These are phyloP conservation scores for Epichloe gansuensis DNA, from an alignment of 2,329 filamentous ascomycete species.

Conservation along the genomic window DNA sequence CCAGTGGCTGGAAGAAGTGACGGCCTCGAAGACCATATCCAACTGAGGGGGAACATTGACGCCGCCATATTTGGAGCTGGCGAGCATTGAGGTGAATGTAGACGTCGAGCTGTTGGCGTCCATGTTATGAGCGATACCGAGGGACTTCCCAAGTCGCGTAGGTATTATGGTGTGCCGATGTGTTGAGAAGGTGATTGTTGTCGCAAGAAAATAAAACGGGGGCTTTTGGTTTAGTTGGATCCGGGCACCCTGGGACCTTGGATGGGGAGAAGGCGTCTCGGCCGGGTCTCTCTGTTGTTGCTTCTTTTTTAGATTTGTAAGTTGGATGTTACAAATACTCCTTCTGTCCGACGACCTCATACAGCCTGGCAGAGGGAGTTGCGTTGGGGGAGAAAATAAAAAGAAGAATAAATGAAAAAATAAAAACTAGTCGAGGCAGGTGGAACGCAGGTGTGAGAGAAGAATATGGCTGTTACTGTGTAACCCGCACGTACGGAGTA, in stretches of 20 bases:
- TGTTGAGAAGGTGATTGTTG: background rate
- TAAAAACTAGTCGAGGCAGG: too few relatives aligned
- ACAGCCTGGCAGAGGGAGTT: too few relatives aligned
- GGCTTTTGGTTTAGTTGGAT: background rate
- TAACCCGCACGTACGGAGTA: too few relatives aligned
- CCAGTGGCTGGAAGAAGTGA: slow-evolving; percentile 44
- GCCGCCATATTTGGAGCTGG: slow-evolving; percentile 41
- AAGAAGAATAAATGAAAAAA: too few relatives aligned
- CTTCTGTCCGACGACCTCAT: too few relatives aligned
- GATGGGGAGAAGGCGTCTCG: background rate
- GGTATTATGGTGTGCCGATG: background rate
- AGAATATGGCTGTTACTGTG: too few relatives aligned
- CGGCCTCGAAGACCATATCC: slow-evolving; percentile 38
- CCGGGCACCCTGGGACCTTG: too few relatives aligned
- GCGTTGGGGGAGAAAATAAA: too few relatives aligned
- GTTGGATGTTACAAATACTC: too few relatives aligned
- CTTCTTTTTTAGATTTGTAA: too few relatives aligned
- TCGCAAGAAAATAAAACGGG: background rate
- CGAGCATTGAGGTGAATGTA: slow-evolving; percentile 57
- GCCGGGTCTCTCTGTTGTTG: background rate
- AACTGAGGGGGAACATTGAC: slow-evolving; percentile 42
- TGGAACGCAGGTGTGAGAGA: too few relatives aligned
- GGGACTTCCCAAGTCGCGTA: background rate
- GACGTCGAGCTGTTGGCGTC: slow-evolving; percentile 50
- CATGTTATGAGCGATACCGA: slow-evolving; percentile 23